Evolutionary conservation across 768 basidiomycete species (phyloP), one percentile per base, ranked within the genome.

Genomic region (Russula foetens): DNA sequence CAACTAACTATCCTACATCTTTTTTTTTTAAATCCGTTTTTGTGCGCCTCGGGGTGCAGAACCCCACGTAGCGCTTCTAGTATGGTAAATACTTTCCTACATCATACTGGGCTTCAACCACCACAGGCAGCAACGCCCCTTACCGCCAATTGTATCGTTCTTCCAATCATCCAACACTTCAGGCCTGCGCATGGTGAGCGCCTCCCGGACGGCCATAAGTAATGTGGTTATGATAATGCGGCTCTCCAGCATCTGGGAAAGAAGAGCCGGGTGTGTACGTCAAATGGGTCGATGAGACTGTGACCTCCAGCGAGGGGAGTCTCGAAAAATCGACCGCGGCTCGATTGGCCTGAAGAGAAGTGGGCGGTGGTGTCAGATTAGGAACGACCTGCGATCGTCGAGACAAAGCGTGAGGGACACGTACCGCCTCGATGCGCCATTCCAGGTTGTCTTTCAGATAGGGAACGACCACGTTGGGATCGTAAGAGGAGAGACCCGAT

Each of bases 251-350:
- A 24, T 48, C 28, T 2, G 64, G 64, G 62, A 65, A 63, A 28
- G 31, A 5, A 35, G 43, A 1, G 35, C 60, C 54, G 5, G 60
- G 54, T 31, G 9, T 26, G 0, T 45, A 48, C 7, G 60, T 61
- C 60, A 61, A 46, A 8, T 23, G 29, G 11, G 62, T 59, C 23
- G 53, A 15, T 15, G 19, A 26, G 14, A 65, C 62, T 3, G 50
- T 46, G 49, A 65, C 53, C 57, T 65, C 64, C 29, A 65, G 45
- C 17, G 64, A 65, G 3, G 53, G 44, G 41, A 65, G 52, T 28
- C 35, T 50, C 24, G 41, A 24, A 7, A 38, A 0, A 3, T 38
- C 46, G 19, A 63, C 45, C 2, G 31, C 57, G 7, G 23, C 24
- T 39, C 57, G 43, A 48, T 65, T 49, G 12, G 7, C 17, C 62